A percentile compares a stretch with the other conserved stretches of the same genome.
Conservation (phyloP, 441 rosid genomes). For the Pelargonium fulgidum region DNA sequence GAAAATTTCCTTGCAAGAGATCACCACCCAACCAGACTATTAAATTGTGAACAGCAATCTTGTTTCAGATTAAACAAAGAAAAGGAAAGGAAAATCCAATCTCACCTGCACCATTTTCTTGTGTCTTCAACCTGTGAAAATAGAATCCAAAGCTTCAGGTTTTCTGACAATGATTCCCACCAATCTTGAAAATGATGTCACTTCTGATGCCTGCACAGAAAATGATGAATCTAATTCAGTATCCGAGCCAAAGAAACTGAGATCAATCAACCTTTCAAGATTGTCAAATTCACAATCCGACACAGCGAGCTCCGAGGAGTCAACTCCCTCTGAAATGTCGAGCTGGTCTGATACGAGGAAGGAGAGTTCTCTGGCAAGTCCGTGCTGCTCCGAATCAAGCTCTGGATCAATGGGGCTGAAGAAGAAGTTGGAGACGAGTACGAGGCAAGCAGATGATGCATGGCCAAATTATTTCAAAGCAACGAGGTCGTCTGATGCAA, state of each 20-base stretch:
- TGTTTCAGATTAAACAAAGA: not conserved
- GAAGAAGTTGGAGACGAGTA: slow-evolving; percentile 20
- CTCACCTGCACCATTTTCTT: not conserved
- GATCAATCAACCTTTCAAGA: slow-evolving; percentile 43
- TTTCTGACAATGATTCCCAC: not conserved
- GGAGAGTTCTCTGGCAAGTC: no score
- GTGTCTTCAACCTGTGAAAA: not conserved
- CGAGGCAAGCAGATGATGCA: no score
- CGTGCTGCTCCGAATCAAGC: not conserved
- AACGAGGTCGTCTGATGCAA: slow-evolving; percentile 34
- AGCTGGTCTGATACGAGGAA: no score
- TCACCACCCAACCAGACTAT: slow-evolving; percentile 2
- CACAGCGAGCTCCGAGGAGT: slow-evolving; percentile 28
- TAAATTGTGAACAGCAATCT: not conserved
- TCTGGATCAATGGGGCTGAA: slow-evolving; percentile 36
- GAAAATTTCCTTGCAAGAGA: not conserved
- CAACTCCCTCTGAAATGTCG: not conserved
- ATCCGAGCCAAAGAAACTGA: slow-evolving; percentile 33
- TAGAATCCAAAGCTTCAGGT: not conserved
- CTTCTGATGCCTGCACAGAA: slow-evolving; percentile 1
- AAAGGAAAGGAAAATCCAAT: not conserved
- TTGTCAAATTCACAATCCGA: slow-evolving; percentile 35
- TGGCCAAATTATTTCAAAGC: slow-evolving; percentile 31
- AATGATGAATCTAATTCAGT: not conserved
- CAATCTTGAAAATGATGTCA: not conserved